Base-by-base conservation (phyloP, 352 stramenopile species). In the Pythium sp. region DNA sequence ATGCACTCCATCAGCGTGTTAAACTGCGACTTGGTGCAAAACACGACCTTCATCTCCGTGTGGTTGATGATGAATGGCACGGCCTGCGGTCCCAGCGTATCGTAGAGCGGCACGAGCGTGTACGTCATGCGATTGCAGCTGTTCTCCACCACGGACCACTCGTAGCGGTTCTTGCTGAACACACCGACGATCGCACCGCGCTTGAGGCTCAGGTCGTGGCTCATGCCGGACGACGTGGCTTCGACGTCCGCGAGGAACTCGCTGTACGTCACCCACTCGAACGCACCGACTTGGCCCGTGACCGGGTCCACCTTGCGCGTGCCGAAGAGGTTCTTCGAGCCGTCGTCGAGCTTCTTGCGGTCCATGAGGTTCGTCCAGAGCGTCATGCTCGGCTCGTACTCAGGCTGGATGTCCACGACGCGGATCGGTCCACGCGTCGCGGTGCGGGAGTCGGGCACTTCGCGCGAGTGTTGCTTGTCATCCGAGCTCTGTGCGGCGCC, bases 61-160 rank as follows among this genome's bases (percentile, higher is more conserved):
- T 94, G 83, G 70, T 90, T 89, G 60, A 91, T 70, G 67, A 94
- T 91, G 62, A 81, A 90, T 43, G 82, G 79, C 53, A 94, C 79
- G 24, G 81, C 80, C 2, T 70, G 72, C 2, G 84, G 77, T 5
- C 84, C 87, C 1, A 94, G 74, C 28, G 54, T 60, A 18, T 60
- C 54, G 54, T 60, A 93, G 18, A 93, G 72, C 63, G 85, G 83
- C 67, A 91, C 82, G 57, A 91, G 71, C 46, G 78, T 72, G 75
- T 84, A 89, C 43, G 73, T 64, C 80, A 88, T 89, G 72, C 81
- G 83, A 66, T 89, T 89, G 60, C 72, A 80, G 28, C 64, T 74
- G 57, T 87, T 77, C 67, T 89, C 83, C 2, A 86, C 78, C 2
- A 89, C 64, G 18, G 76, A 73, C 79, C 83, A 89, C 64, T 91